phyloP scores from a whole-genome alignment of 2,329 filamentous ascomycete species.

The Alternaria ventricosa region DNA sequence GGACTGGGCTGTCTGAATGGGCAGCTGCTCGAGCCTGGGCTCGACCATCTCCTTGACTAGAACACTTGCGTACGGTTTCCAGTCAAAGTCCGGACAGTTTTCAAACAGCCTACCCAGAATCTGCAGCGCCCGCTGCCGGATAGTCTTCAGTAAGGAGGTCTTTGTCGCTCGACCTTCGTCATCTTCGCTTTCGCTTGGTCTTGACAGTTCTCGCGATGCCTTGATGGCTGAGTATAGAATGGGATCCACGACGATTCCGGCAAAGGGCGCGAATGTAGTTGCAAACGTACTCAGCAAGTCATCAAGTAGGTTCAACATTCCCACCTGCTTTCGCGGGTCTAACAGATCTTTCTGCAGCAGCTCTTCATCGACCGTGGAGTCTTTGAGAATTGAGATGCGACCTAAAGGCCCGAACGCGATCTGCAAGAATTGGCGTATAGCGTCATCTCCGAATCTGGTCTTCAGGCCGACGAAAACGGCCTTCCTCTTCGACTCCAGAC shows the following conservation, averaged over 20 bases:
- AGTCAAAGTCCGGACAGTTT: conserved; percentile 72
- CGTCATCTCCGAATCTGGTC: conserved; percentile 70
- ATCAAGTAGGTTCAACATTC: conserved; percentile 89
- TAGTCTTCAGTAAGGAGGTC: conserved; percentile 67
- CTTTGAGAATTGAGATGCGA: conserved; percentile 64
- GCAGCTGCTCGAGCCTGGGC: conserved; percentile 78
- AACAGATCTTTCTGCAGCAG: conserved; percentile 60
- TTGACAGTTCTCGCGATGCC: conserved; percentile 57
- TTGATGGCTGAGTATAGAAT: conserved; percentile 81
- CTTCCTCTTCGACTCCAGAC: conserved; percentile 79
- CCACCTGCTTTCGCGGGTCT: conserved; percentile 79
- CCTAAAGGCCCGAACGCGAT: conserved; percentile 78
- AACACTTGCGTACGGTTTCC: conserved; percentile 71
- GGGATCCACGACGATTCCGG: conserved; percentile 73
- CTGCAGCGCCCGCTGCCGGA: conserved; percentile 78
- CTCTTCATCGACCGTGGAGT: conserved; percentile 57
- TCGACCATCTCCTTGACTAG: conserved; percentile 79
- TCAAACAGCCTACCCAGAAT: conserved; percentile 81
- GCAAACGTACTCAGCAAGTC: conserved; percentile 86
- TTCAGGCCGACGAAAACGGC: conserved; percentile 78
- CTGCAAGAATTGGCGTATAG: conserved; percentile 80
- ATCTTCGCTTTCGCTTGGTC: conserved; percentile 38
- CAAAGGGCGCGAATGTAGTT: conserved; percentile 71
- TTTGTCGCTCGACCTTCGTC: conserved; percentile 38
- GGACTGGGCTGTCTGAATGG: conserved; percentile 86